Percentiles rank a stretch among this genome's conserved stretches.
Evolutionary conservation across 208 protist species (phyloP).

Genomic region (Kentomonas sorsogonicus): DNA sequence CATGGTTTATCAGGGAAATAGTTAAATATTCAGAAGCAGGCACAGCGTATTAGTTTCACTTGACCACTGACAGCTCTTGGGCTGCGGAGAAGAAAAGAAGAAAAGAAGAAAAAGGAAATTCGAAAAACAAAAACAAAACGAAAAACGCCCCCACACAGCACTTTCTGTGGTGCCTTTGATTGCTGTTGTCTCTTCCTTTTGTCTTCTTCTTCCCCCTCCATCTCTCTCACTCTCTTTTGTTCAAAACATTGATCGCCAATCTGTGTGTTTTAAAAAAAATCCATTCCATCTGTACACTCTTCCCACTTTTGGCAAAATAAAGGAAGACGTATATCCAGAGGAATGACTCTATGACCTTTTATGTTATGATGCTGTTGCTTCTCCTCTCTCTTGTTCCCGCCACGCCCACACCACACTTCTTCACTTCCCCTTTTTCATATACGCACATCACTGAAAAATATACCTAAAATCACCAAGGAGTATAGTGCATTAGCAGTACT

Average conservation of each 20-base stretch:
- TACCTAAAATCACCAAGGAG: no score
- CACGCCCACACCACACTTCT: no score
- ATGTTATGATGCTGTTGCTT: not conserved
- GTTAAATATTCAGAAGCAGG: no score
- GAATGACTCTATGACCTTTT: not conserved
- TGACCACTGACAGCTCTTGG: no score
- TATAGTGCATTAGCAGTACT: no score
- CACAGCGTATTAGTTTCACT: no score
- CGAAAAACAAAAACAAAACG: not conserved
- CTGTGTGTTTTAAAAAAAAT: no score
- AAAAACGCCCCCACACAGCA: not conserved
- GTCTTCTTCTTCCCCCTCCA: not conserved
- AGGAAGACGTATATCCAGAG: not conserved
- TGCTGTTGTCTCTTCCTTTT: conserved; percentile 2
- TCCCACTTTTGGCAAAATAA: not conserved
- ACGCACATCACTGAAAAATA: not conserved
- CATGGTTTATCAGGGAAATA: no score
- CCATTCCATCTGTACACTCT: no score
- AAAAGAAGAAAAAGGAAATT: not conserved
- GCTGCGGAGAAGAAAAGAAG: not conserved
- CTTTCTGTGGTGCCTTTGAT: not conserved
- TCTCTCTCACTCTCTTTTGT: not conserved
- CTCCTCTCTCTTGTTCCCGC: not conserved
- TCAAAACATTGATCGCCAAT: no score
- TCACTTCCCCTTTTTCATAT: no score